Conservation (phyloP, 495 filamentous ascomycete genomes). For the Hypoxylon subgilvum region DNA sequence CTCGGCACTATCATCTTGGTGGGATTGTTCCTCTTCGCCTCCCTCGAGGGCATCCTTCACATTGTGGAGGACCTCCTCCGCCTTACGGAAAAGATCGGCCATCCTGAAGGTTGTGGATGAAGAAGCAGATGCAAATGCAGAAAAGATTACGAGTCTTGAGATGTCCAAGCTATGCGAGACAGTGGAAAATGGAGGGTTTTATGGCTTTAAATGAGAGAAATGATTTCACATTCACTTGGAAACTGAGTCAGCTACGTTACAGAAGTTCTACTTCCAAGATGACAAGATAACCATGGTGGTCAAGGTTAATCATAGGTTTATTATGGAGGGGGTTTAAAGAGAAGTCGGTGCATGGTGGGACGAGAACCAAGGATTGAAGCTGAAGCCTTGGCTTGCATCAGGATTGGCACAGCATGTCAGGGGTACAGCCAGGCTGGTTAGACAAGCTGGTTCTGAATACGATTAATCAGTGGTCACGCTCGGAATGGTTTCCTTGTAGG, state of each 20-base stretch:
- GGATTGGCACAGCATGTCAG: slow-evolving; percentile 13
- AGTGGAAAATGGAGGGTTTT: too few species aligned
- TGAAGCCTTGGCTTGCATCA: slow-evolving; percentile 39
- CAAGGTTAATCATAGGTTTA: slow-evolving; percentile 15
- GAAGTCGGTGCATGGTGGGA: not conserved
- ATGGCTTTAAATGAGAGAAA: not conserved
- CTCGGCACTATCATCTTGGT: slow-evolving; percentile 40
- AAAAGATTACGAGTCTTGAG: too few species aligned
- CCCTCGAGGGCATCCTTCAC: slow-evolving; percentile 16
- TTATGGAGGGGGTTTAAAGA: slow-evolving; percentile 17
- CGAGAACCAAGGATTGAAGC: slow-evolving; percentile 2
- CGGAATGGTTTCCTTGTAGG: slow-evolving; percentile 2
- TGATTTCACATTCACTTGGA: slow-evolving; percentile 2
- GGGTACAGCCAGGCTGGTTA: too few species aligned
- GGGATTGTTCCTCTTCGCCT: not conserved
- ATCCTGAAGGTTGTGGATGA: slow-evolving; percentile 25
- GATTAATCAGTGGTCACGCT: too few species aligned
- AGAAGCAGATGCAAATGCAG: not conserved
- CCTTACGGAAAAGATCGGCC: slow-evolving; percentile 44
- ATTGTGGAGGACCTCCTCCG: slow-evolving; percentile 45
- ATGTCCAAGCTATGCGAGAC: too few species aligned
- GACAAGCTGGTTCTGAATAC: too few species aligned
- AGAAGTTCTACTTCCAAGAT: slow-evolving; percentile 1
- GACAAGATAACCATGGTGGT: not conserved
- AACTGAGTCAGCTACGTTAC: not conserved